Conservation (phyloP, 2,329 filamentous ascomycete genomes). For the Colletotrichum theobromicola region DNA sequence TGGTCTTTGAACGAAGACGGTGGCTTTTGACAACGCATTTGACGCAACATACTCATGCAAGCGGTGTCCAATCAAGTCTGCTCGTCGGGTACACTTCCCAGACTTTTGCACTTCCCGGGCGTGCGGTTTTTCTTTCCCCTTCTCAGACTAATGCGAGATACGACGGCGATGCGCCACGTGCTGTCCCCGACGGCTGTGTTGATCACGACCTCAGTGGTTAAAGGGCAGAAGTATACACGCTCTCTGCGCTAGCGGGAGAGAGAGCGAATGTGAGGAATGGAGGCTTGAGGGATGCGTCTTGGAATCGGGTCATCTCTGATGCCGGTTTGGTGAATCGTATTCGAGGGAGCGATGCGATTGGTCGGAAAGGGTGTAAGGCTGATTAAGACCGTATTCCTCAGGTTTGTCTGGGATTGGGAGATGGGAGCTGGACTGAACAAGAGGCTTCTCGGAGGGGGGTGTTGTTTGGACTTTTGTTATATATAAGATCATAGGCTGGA, state of each 20-base stretch:
- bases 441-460: neutral
- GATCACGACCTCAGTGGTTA: neutral
- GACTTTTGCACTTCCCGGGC: neutral
- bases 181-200: neutral
- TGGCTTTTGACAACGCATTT: neutral
- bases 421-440: neutral
- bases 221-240: neutral
- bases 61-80: neutral
- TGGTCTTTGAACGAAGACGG: neutral
- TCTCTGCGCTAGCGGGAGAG: neutral
- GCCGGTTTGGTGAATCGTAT: neutral
- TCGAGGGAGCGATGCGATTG: slow-evolving; percentile 9
- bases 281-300: neutral
- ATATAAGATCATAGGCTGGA: neutral
- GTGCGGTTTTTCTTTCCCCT: neutral
- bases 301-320: slow-evolving; percentile 8
- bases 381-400: slow-evolving; percentile 26
- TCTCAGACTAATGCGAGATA: neutral
- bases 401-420: neutral
- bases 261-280: neutral
- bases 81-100: neutral
- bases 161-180: neutral
- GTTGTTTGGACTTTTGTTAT: neutral
- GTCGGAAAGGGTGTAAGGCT: neutral
- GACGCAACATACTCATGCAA: neutral